Evolutionary conservation across 257 asterid species (phyloP).

Genomic region (Phtheirospermum japonicum): DNA sequence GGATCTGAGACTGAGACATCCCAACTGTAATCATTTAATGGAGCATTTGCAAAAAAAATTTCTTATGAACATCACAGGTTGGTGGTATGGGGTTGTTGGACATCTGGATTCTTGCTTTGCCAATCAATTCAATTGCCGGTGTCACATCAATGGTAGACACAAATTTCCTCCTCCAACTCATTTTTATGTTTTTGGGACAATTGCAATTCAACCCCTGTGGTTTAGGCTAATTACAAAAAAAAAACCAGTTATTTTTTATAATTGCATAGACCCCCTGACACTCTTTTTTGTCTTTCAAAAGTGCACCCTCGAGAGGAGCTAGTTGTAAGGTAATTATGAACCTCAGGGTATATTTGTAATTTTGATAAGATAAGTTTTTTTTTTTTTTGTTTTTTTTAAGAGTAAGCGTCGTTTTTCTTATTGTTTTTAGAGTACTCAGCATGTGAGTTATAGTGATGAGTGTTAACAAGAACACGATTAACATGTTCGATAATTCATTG

Average conservation of each 20-base stretch:
- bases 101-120: slow-evolving; percentile 72
- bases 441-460: too few relatives aligned
- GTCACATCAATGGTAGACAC: slow-evolving; percentile 59
- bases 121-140: slow-evolving; percentile 52
- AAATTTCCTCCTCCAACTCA: not conserved
- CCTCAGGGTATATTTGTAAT: too few relatives aligned
- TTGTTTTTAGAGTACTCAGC: too few relatives aligned
- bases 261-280: not conserved
- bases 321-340: too few relatives aligned
- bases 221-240: not conserved
- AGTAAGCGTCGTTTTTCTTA: too few relatives aligned
- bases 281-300: too few relatives aligned
- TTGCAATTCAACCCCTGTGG: not conserved
- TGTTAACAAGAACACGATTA: not conserved
- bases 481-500: not conserved
- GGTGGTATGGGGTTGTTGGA: slow-evolving; percentile 99
- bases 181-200: not conserved
- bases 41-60: slow-evolving; percentile 3
- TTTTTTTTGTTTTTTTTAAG: not conserved
- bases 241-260: not conserved
- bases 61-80: slow-evolving; percentile 53
- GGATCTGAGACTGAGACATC: slow-evolving; percentile 18
- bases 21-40: slow-evolving; percentile 38
- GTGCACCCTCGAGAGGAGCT: too few relatives aligned
- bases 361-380: too few relatives aligned